These are phyloP conservation scores for Plantago lanceolata DNA, from an alignment of 305 asterid species.

Conservation along the genomic window DNA sequence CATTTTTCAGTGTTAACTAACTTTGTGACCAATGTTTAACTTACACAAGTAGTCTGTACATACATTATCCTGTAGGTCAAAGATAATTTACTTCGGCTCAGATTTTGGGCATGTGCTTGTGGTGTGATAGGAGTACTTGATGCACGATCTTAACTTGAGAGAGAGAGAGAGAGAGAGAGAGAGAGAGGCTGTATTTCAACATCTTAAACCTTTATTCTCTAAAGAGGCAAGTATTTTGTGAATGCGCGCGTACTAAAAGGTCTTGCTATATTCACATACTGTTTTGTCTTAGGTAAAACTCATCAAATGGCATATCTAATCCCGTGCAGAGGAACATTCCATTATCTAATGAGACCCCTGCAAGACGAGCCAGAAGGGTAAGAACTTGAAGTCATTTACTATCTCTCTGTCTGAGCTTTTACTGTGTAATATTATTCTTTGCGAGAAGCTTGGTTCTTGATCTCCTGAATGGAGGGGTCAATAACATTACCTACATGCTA, in stretches of 20 bases:
- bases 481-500: not conserved
- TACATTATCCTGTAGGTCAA: slow-evolving; percentile 48
- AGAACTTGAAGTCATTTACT: slow-evolving; percentile 26
- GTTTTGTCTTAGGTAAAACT: slow-evolving; percentile 39
- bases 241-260: slow-evolving; percentile 3
- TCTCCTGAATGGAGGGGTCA: not conserved
- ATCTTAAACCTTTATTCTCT: slow-evolving; percentile 67
- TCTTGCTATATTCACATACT: slow-evolving; percentile 10
- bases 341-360: slow-evolving; percentile 53
- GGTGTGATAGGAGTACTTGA: slow-evolving; percentile 18
- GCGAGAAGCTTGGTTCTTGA: slow-evolving; percentile 15
- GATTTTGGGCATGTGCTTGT: slow-evolving; percentile 19
- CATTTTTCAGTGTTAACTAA: no score
- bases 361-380: slow-evolving; percentile 71
- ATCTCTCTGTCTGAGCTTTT: not conserved
- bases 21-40: slow-evolving; percentile 26
- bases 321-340: slow-evolving; percentile 54
- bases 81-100: slow-evolving; percentile 14
- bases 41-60: slow-evolving; percentile 38
- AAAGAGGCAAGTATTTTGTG: slow-evolving; percentile 51
- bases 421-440: not conserved
- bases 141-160: slow-evolving; percentile 70
- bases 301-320: not conserved
- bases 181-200: slow-evolving; percentile 70
- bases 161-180: no score